Base-by-base conservation (phyloP, 73 alveolate species). In the Loxodes magnus region DNA sequence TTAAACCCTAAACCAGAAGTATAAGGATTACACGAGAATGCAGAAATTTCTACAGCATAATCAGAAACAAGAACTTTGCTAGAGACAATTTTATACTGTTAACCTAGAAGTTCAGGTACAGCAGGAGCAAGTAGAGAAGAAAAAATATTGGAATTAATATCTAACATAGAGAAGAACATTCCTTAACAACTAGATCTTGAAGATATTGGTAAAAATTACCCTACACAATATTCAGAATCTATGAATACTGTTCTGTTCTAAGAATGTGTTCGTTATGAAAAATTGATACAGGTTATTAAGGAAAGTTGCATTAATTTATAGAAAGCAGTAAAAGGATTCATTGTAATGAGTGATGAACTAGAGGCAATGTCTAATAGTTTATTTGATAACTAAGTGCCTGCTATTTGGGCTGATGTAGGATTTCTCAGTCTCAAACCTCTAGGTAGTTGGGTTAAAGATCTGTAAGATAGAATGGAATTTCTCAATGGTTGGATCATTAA, bases 11-110 rank as follows among this genome's bases (percentile, higher is more conserved):
- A 86, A 5, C 99, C 99, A 3, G 99, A 92, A 52, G 99, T 93
- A 14, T 95, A 92, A 67, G 98, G 99, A 44, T 79, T 95, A 22
- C 99, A 95, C 67, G 94, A 92, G 67, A 95, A 95, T 60, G 99
- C 99, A 21, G 98, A 94, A 74, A 87, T 95, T 50, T 92, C 98
- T 4, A 93, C 97, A 31, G 96, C 98, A 5, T 87, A 91, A 23
- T 73, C 86, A 21, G 99, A 92, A 56, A 93, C 99, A 20, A 80
- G 97, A 65, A 57, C 72, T 17, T 51, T 85, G 25, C 75, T 92
- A 35, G 97, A 84, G 66, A 88, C 94, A 5, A 67, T 92, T 33
- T 73, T 92, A 31, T 84, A 89, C 35, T 74, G 83, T 53, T 92
- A 87, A 29, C 99, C 99, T 4, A 84, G 97, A 69, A 79, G 96